Conservation (phyloP, 768 basidiomycete genomes). For the Mycena albidolilacea region DNA sequence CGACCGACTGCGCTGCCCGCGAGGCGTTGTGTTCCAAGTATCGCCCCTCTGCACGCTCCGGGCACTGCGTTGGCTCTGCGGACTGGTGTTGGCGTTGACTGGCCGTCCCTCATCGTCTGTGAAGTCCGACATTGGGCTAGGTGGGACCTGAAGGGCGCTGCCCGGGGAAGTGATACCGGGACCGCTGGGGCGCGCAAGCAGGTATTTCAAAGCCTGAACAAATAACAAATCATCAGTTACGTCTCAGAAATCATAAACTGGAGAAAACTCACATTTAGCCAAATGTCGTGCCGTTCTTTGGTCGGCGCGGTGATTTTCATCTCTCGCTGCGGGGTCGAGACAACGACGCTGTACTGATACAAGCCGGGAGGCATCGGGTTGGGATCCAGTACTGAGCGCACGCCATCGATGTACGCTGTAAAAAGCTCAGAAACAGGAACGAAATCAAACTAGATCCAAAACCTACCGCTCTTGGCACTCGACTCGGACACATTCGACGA, state of each 20-base stretch:
- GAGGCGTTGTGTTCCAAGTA: conserved; percentile 82
- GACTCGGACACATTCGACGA: conserved; percentile 90
- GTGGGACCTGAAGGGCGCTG: conserved; percentile 54
- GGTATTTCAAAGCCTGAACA: conserved; percentile 88
- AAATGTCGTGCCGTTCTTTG: conserved; percentile 96
- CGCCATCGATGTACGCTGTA: conserved; percentile 93
- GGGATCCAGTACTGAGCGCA: conserved; percentile 92
- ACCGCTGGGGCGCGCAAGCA: conserved; percentile 80
- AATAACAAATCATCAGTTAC: conserved; percentile 16
- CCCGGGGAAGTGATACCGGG: conserved; percentile 56
- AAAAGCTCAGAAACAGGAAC: conserved; percentile 30
- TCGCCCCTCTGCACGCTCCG: conserved; percentile 73
- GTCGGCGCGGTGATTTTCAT: conserved; percentile 99
- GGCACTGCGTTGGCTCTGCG: conserved; percentile 81
- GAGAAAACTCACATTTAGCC: conserved; percentile 80
- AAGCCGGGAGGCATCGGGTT: conserved; percentile 97
- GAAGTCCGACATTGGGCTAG: conserved; percentile 66
- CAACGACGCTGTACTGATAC: conserved; percentile 92
- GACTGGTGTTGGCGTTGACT: conserved; percentile 63
- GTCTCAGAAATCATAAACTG: conserved; percentile 23
- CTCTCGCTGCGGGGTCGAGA: conserved; percentile 94
- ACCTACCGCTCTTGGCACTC: conserved; percentile 96
- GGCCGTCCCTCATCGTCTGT: conserved; percentile 69
- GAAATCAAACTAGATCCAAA: conserved; percentile 28
- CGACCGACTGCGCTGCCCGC: conserved; percentile 83